Evolutionary conservation across 192 early-diverging fungal genomes (phyloP).

Genomic region (Dissophora ornata): DNA sequence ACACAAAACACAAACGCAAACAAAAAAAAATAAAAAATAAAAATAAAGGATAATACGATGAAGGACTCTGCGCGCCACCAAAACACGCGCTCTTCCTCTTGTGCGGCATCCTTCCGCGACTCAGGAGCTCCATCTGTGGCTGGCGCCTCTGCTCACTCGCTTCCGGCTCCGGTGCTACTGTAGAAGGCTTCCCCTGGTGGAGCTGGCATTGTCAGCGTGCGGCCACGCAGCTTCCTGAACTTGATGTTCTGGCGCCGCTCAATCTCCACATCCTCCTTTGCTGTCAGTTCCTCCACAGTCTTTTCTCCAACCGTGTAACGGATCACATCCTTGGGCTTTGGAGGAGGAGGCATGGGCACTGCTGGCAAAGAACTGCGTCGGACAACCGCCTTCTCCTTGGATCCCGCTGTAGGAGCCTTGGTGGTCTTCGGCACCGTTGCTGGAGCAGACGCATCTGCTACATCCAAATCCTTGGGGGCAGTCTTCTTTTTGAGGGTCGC

Average conservation of each 20-base stretch:
- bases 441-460: neutral
- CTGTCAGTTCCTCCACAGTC: slow-evolving; percentile 47
- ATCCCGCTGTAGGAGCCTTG: neutral
- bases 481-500: slow-evolving; percentile 13
- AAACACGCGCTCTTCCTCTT: too few species aligned
- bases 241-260: slow-evolving; percentile 49
- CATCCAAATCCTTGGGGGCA: neutral
- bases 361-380: slow-evolving; percentile 42
- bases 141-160: too few species aligned
- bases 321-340: slow-evolving; percentile 48
- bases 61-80: too few species aligned
- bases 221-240: slow-evolving; percentile 44
- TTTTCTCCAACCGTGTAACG: slow-evolving; percentile 50
- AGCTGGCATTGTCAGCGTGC: slow-evolving; percentile 44
- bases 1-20: neutral
- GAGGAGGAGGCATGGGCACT: slow-evolving; percentile 32
- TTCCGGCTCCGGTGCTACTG: neutral
- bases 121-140: too few species aligned
- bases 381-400: slow-evolving; percentile 17
- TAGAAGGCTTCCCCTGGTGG: slow-evolving; percentile 30
- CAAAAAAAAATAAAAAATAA: slow-evolving; percentile 12
- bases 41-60: slow-evolving; percentile 5
- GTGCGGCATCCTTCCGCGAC: too few species aligned
- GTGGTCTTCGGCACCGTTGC: neutral
- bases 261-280: slow-evolving; percentile 46